phyloP scores from a whole-genome alignment of 2,329 filamentous ascomycete genomes.

The Bipolaris gigantea region DNA sequence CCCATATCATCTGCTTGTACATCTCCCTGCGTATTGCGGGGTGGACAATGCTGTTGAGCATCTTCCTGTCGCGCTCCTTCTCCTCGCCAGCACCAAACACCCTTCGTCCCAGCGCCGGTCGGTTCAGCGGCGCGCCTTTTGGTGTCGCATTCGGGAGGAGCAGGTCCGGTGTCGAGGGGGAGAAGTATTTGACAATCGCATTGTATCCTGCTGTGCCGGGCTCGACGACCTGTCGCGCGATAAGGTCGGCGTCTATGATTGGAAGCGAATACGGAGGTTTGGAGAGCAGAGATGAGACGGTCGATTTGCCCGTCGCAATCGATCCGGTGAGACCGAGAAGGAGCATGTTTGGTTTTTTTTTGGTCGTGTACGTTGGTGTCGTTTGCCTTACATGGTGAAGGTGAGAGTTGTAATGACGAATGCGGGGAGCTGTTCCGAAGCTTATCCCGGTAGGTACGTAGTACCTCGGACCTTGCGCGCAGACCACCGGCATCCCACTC shows the following conservation, averaged over 20 bases:
- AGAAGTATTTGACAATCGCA: slow-evolving; percentile 80
- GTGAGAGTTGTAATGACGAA: slow-evolving; percentile 11
- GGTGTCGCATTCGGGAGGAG: slow-evolving; percentile 64
- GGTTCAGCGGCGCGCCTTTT: slow-evolving; percentile 75
- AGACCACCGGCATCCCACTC: neutral
- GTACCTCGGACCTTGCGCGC: slow-evolving; percentile 13
- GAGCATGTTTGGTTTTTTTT: slow-evolving; percentile 64
- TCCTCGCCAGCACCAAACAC: slow-evolving; percentile 83
- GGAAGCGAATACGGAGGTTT: slow-evolving; percentile 81
- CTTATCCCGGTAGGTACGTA: slow-evolving; percentile 5
- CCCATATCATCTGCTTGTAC: slow-evolving; percentile 70
- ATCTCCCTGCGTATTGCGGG: slow-evolving; percentile 85
- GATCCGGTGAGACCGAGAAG: slow-evolving; percentile 95
- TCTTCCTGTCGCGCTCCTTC: slow-evolving; percentile 68
- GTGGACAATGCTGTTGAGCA: slow-evolving; percentile 89
- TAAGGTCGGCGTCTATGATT: slow-evolving; percentile 88
- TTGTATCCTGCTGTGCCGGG: slow-evolving; percentile 84
- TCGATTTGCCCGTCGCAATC: slow-evolving; percentile 98
- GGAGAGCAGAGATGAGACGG: slow-evolving; percentile 81
- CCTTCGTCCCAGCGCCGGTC: slow-evolving; percentile 78
- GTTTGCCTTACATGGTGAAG: slow-evolving; percentile 7
- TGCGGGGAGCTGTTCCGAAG: slow-evolving; percentile 10
- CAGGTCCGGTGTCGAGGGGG: slow-evolving; percentile 80
- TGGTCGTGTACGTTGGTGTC: slow-evolving; percentile 3
- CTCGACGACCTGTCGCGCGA: slow-evolving; percentile 92